Evolutionary conservation across 2,329 filamentous ascomycete species (phyloP), one percentile per base, ranked within the genome.

Genomic region (Aspergillus pseudoterreus): DNA sequence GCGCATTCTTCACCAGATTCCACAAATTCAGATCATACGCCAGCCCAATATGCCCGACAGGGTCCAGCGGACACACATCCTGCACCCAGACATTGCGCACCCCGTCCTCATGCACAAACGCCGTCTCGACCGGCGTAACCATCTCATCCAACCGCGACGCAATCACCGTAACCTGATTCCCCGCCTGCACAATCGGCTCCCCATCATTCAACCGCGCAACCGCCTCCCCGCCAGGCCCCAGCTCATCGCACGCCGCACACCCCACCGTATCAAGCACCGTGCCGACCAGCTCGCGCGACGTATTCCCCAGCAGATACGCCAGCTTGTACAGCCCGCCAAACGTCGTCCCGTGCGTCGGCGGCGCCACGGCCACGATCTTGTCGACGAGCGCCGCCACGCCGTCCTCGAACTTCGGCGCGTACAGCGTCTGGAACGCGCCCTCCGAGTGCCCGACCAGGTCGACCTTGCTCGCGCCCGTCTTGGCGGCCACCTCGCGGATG

Each of bases 381-480:
- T 71, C 66, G 12, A 72, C 45, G 6, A 66, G 39, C 9, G 54
- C 49, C 15, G 65, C 49, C 3, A 70, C 39, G 10, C 54, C 63
- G 2, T 62, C 59, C 21, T 69, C 60, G 55, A 71, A 70, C 43
- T 72, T 72, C n/a, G 69, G 68, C 9, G 71, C 69, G 46, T 72
- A 72, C 2, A 76, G 58, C 1, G 67, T 50, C 51, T 74, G 71
- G 49, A 75, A 72, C 5, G 63, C 73, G 41, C 73, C 73, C 56
- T 76, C 73, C 2, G 73, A 75, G 56, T 76, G 73, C 6, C 73
- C 73, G 14, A 76, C 71, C 1, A 75, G 51, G 49, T 75, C 67
- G 27, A 76, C 61, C 45, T 71, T 72, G n/a, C 49, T 41, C 4
- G 69, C 67, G 9, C 67, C 68, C 2, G 72, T 73, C 51, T 66